These are phyloP conservation scores for Aspergillus texensis DNA, from an alignment of 2,329 filamentous ascomycete species.

Conservation along the genomic window DNA sequence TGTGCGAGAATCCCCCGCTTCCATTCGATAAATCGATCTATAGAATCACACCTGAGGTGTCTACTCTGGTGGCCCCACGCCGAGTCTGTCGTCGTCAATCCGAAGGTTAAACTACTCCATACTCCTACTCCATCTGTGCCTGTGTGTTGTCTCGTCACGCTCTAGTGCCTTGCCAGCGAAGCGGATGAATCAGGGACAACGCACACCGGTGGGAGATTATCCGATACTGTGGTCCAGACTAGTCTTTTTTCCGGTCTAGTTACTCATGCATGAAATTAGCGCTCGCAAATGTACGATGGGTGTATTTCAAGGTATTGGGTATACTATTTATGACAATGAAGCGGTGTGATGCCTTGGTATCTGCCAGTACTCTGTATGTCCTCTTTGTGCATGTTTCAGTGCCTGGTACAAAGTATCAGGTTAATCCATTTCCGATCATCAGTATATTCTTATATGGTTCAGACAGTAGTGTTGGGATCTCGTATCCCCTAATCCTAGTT, in stretches of 20 bases:
- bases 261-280: background rate
- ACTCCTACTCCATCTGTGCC: background rate
- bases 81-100: background rate
- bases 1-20: background rate
- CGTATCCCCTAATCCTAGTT: background rate
- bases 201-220: background rate
- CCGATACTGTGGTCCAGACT: background rate
- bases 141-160: conserved; percentile 1
- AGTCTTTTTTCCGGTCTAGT: background rate
- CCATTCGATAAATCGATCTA: background rate
- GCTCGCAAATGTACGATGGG: background rate
- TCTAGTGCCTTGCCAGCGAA: conserved; percentile 1
- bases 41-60: background rate
- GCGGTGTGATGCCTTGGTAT: background rate
- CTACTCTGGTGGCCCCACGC: background rate
- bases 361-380: background rate
- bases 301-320: background rate
- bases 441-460: background rate
- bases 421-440: background rate
- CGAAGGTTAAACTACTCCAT: background rate
- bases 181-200: conserved; percentile 1
- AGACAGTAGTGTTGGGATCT: background rate
- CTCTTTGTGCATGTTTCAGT: background rate
- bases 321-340: background rate
- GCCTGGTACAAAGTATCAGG: background rate